Evolutionary conservation across 495 filamentous ascomycete genomes (phyloP), one percentile per base, ranked within the genome.

Genomic region (Staphylotrichum longicolle): DNA sequence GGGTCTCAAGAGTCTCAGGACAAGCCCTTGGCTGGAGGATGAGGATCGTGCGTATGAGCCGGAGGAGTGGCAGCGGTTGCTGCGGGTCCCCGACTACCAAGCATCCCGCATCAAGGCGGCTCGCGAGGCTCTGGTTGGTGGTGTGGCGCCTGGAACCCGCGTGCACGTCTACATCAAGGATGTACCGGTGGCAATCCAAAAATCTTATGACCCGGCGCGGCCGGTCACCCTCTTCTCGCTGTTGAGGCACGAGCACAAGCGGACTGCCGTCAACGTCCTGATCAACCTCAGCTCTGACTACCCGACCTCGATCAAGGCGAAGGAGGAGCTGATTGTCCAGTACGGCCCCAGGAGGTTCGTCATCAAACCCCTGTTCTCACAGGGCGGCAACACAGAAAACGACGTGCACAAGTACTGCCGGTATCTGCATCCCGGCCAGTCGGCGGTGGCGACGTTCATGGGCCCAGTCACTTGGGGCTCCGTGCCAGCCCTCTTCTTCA

Each of bases 341-440:
- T 91, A 87, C 66, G 94, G 94, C 32, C 86, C 93, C 14, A 86
- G 95, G 45, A 82, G 93, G 44, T 85, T 96, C 64, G 74, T 91
- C 41, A 85, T 96, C 73, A 96, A 94, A 63, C 93, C 94, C 27
- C 75, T 98, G 30, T 98, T 93, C 80, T 96, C 91, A 3, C 83
- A 88, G 65, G 76, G 80, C 11, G 91, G 91, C 59, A 90, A 86
- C 70, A 93, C 92, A 0, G 89, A 89, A 54, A 98, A 98, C 76
- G 86, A 97, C 69, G 91, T 98, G 11, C 90, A 97, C 79, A 98
- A 98, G 72, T 98, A 89, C 78, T 89, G 93, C 74, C 91, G 95
- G 8, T 98, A 85, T 79, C 80, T 98, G 5, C 90, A 96, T 69
- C 93, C 94, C 0, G 92, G 93, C 5, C 86, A 90, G 69, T 93